Percentiles rank a stretch among this genome's conserved stretches.
These are phyloP conservation scores for Maudiozyma pseudohumilis DNA, from an alignment of 805 yeast species.

Conservation along the genomic window DNA sequence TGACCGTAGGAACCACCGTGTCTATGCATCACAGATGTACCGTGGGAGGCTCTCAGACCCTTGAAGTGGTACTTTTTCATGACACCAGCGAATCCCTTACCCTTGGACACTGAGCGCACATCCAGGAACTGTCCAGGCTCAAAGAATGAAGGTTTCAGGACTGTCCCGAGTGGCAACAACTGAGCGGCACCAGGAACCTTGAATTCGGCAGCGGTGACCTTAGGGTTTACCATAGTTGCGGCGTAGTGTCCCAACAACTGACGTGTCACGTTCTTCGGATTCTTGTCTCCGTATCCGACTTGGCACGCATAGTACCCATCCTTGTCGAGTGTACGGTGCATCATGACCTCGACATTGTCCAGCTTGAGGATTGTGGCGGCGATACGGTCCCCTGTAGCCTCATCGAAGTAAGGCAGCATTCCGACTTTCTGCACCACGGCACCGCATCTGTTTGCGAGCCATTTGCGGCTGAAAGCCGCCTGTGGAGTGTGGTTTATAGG, in stretches of 20 bases:
- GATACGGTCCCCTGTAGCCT: constrained; percentile 50
- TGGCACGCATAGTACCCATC: constrained; percentile 83
- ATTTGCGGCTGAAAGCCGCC: constrained; percentile 59
- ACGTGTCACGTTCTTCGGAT: constrained; percentile 51
- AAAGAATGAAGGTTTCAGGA: constrained; percentile 75
- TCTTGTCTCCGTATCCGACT: constrained; percentile 71
- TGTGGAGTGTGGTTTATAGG: constrained; percentile 54
- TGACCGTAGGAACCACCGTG: constrained; percentile 97
- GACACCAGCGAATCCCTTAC: constrained; percentile 97
- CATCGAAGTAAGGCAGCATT: constrained; percentile 77
- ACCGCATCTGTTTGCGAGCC: constrained; percentile 73
- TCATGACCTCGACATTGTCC: constrained; percentile 77
- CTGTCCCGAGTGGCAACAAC: constrained; percentile 66
- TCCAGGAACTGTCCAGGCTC: constrained; percentile 78
- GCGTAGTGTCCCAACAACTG: constrained; percentile 68
- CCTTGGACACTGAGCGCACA: constrained; percentile 67
- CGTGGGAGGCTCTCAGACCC: constrained; percentile 90
- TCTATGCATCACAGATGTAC: constrained; percentile 89
- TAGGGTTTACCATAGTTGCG: constrained; percentile 76
- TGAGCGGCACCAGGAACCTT: constrained; percentile 60
- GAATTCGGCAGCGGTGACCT: constrained; percentile 65
- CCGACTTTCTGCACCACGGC: constrained; percentile 77
- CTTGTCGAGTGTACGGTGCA: constrained; percentile 54
- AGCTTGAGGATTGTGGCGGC: constrained; percentile 87
- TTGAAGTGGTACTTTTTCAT: constrained; percentile 89